Conservation (phyloP, 495 filamentous ascomycete species). For the Penicillium verhagenii region DNA sequence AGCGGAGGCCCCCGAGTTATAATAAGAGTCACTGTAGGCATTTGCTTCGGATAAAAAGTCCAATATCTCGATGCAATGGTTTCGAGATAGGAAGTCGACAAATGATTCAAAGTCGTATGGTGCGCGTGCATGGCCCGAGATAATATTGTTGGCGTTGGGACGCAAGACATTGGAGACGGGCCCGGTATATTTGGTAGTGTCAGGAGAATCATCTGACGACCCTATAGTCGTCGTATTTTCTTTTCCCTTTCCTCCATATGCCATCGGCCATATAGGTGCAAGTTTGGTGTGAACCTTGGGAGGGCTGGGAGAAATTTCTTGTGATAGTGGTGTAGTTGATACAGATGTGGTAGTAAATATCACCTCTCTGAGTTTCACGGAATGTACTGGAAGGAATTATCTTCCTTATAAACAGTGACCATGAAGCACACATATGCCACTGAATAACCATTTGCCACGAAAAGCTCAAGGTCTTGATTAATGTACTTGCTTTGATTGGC, state of each 20-base stretch:
- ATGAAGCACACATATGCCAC: no score
- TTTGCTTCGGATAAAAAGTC: background rate
- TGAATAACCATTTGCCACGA: no score
- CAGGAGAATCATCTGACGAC: background rate
- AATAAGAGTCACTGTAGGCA: background rate
- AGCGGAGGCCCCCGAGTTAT: background rate
- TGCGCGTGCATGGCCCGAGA: background rate
- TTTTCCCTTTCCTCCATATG: background rate
- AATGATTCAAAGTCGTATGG: background rate
- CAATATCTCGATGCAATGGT: background rate
- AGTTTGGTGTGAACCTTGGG: no score
- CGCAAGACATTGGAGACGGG: background rate
- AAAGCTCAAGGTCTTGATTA: no score
- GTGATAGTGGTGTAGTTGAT: background rate
- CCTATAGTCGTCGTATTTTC: background rate
- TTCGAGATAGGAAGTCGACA: background rate
- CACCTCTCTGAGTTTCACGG: background rate
- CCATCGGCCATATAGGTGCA: background rate
- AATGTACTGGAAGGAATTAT: background rate
- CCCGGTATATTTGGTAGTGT: background rate
- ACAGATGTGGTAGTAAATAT: background rate
- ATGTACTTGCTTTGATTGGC: no score
- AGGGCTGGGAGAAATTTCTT: no score
- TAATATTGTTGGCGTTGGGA: background rate
- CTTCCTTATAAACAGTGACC: no score